A percentile compares a stretch with the other conserved stretches of the same genome.
Evolutionary conservation across 192 early-diverging fungal species (phyloP).

Genomic region (Chytriomyces confervae): DNA sequence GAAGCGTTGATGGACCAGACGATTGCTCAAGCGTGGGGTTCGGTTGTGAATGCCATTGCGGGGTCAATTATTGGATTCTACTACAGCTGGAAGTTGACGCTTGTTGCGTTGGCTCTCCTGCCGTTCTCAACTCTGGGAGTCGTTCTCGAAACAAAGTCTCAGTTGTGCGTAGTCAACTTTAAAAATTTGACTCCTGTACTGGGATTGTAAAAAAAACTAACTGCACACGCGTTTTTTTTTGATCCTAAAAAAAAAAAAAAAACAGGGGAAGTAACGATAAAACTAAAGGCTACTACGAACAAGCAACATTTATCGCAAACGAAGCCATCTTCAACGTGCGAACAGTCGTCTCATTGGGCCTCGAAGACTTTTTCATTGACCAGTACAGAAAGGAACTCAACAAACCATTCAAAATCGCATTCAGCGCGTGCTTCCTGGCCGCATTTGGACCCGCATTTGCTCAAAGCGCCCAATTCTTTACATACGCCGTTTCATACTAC

Average conservation of each 20-base stretch:
- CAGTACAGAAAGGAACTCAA: conserved; percentile 68
- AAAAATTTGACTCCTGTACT: not conserved
- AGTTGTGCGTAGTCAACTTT: not conserved
- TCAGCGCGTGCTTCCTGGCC: conserved; percentile 64
- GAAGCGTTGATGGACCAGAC: conserved; percentile 25
- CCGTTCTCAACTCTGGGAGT: conserved; percentile 46
- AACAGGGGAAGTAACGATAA: conserved; percentile 33
- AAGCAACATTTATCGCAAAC: conserved; percentile 79
- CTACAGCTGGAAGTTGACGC: conserved; percentile 81
- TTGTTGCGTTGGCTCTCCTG: conserved; percentile 61
- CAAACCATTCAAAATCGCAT: conserved; percentile 69
- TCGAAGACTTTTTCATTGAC: conserved; percentile 71
- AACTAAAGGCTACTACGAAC: conserved; percentile 77
- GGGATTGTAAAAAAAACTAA: too few relatives aligned
- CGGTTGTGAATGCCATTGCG: conserved; percentile 41
- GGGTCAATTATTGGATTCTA: conserved; percentile 51
- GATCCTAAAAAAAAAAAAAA: not conserved
- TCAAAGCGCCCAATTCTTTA: conserved; percentile 75
- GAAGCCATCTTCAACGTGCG: conserved; percentile 87
- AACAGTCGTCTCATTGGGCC: conserved; percentile 82
- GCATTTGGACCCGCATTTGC: conserved; percentile 79
- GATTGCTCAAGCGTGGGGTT: conserved; percentile 45
- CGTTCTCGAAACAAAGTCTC: conserved; percentile 38
- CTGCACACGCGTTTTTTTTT: too few relatives aligned
- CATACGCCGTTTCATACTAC: conserved; percentile 64